Base-by-base conservation (phyloP, 2,329 filamentous ascomycete genomes). In the Penicillium sp. region DNA sequence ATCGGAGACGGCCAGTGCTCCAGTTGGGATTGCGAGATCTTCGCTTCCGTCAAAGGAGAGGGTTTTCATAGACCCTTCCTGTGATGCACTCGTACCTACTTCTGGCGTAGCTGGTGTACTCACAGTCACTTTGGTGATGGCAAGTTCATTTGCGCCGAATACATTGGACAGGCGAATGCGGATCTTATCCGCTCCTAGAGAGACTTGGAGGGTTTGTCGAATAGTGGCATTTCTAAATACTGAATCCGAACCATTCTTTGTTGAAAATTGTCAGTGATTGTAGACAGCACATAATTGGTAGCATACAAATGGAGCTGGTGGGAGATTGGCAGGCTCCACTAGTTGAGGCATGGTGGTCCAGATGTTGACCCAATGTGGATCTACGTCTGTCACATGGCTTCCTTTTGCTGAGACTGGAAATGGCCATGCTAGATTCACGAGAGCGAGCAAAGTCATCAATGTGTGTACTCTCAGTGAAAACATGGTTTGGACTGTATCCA, bases 281-380 rank as follows among this genome's bases (percentile, higher is more conserved):
- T 18, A 16, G 8, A 18, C 4, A 18, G n/a, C 31, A 9, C 16
- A 18, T 34, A 11, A 10, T 22, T 8, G 13, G 6, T 14, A 6
- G 14, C 14, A 24, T 32, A 50, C 82, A 64, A 85, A 88, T 40
- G 84, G 82, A 3, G 78, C 67, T 0, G 81, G 81, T 9, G 86
- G 85, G 18, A 88, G 75, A 59, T 88, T 88, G 44, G 72, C 75
- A 9, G 78, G 79, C 63, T 88, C 86, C 1, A 83, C 83, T 39
- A 86, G 72, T 65, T 88, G 85, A 0, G 85, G 84, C 85, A 88
- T 88, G 2, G 83, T 77, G 0, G 82, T 81, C 86, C 85, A 88
- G 2, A 81, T 84, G 57, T 82, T 80, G 13, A 86, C 77, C 84
- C 85, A 88, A 57, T 82, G 79, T 2, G 31, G 39, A 4, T 44